Percentiles rank a stretch among this genome's conserved stretches.
Conservation (phyloP, 441 rosid species). For the Flueggea neowawraea region DNA sequence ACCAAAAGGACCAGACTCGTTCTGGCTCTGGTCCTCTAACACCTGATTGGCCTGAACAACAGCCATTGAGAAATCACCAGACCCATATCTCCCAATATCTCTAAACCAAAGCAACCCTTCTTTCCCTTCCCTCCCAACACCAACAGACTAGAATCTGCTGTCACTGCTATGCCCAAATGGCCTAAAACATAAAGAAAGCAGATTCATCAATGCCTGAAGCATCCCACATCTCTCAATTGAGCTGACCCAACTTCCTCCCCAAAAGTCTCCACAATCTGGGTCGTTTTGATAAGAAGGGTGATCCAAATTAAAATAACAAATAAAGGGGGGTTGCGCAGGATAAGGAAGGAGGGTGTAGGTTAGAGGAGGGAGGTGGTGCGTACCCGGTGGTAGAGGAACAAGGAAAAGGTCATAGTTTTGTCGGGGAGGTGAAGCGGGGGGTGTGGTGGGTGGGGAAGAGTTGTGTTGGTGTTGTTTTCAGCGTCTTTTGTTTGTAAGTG, state of each 20-base stretch:
- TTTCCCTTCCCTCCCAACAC: constrained; percentile 44
- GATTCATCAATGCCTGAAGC: constrained; percentile 89
- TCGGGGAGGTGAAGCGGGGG: constrained; percentile 7
- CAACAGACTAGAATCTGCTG: constrained; percentile 20
- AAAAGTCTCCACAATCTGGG: constrained; percentile 9
- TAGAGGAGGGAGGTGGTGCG: constrained; percentile 23
- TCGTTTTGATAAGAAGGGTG: too few species aligned
- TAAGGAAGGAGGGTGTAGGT: constrained; percentile 11
- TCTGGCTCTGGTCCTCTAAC: constrained; percentile 82
- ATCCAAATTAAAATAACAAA: too few species aligned
- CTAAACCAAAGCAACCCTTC: constrained; percentile 78
- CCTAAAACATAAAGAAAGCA: constrained; percentile 74
- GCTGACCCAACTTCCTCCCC: constrained; percentile 15
- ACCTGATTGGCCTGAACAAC: constrained; percentile 86
- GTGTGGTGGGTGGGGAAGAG: constrained; percentile 12
- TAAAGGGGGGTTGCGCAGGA: neutral
- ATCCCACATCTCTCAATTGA: constrained; percentile 77
- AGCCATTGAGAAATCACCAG: constrained; percentile 88
- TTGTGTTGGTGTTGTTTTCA: constrained; percentile 10
- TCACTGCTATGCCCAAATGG: constrained; percentile 48
- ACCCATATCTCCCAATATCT: constrained; percentile 59
- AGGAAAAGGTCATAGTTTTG: constrained; percentile 26
- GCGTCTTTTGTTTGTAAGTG: constrained; percentile 10
- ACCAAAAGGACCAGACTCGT: constrained; percentile 86
- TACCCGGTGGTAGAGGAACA: constrained; percentile 78